A percentile compares a stretch with the other conserved stretches of the same genome.
Conservation (phyloP, 2,329 filamentous ascomycete species). For the Capronia coronata region DNA sequence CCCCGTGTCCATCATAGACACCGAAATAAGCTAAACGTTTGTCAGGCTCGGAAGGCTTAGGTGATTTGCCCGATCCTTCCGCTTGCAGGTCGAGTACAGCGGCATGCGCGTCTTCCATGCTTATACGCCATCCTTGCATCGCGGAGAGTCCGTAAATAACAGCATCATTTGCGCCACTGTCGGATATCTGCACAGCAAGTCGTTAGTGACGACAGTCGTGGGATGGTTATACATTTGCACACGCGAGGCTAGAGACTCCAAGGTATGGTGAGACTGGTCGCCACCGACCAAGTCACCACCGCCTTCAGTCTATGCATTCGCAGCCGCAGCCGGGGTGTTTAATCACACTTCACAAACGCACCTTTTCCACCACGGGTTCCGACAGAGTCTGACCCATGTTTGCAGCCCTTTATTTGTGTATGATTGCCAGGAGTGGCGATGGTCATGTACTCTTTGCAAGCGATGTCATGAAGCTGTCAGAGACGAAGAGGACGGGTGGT, state of each 20-base stretch:
- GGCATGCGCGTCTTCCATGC: conserved; percentile 97
- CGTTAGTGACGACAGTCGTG: conserved; percentile 6
- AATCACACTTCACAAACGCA: conserved; percentile 39
- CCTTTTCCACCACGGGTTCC: conserved; percentile 98
- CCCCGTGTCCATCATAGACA: conserved; percentile 95
- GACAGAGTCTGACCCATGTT: conserved; percentile 98
- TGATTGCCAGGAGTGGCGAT: conserved; percentile 6
- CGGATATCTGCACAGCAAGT: conserved; percentile 60
- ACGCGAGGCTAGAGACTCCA: background rate
- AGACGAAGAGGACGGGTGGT: conserved; percentile 17
- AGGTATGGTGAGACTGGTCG: background rate
- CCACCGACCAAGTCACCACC: background rate
- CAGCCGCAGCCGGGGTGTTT: background rate
- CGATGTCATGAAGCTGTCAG: conserved; percentile 22
- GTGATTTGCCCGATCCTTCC: conserved; percentile 46
- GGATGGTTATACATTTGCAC: background rate
- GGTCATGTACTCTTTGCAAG: conserved; percentile 17
- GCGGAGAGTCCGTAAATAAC: conserved; percentile 90
- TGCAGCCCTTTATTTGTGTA: conserved; percentile 23
- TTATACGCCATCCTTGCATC: conserved; percentile 99
- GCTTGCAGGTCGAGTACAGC: conserved; percentile 79
- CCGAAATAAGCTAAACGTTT: conserved; percentile 89
- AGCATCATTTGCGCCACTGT: conserved; percentile 84
- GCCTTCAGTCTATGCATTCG: background rate
- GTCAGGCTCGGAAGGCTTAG: conserved; percentile 57